Base-by-base conservation (phyloP, 768 basidiomycete species). In the Mycena galericulata region DNA sequence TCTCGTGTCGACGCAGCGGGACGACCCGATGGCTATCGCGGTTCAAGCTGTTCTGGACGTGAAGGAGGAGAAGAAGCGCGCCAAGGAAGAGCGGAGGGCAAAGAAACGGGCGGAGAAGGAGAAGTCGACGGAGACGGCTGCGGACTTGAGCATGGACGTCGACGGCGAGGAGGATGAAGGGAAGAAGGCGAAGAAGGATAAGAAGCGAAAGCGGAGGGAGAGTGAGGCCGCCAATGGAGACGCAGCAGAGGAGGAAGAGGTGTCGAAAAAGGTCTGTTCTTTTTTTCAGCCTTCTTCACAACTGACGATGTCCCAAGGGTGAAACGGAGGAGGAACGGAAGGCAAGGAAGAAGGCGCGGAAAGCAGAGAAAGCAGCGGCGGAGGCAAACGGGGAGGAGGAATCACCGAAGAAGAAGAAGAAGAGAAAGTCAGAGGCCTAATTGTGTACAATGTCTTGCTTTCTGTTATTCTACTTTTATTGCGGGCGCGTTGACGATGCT, bases 311-410 rank as follows among this genome's bases (percentile, higher is more conserved):
- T 41, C 62, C 54, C 62, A 20, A 62, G 45, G 54, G 89, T 74
- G 94, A 96, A 82, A 93, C 93, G 30, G 92, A 94, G 79, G 92
- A 91, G 68, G 93, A 96, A 78, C 87, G 89, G 66, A 96, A 95
- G 80, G 92, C 90, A 38, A 86, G 84, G 75, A 94, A 90, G 80
- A 90, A 90, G 82, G 92, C 91, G 2, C 84, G 84, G 72, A 94
- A 93, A 77, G 94, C 91, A 18, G 91, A 91, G 76, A 95, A 95
- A 78, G 88, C 88, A 41, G 85, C 86, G 24, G 85, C 84, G 26
- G 66, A 30, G 17, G 81, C 78, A 4, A 79, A 80, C 30, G 81
- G 79, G 22, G 82, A 81, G 20, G 84, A 81, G 12, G 83, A 82
- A 55, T 80, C 83, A 17, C 79, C 84, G 26, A 79, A 88, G 64